Percentiles rank a stretch among this genome's conserved stretches.
phyloP scores from a whole-genome alignment of 2,329 filamentous ascomycete species.

The Escovopsis sp. region DNA sequence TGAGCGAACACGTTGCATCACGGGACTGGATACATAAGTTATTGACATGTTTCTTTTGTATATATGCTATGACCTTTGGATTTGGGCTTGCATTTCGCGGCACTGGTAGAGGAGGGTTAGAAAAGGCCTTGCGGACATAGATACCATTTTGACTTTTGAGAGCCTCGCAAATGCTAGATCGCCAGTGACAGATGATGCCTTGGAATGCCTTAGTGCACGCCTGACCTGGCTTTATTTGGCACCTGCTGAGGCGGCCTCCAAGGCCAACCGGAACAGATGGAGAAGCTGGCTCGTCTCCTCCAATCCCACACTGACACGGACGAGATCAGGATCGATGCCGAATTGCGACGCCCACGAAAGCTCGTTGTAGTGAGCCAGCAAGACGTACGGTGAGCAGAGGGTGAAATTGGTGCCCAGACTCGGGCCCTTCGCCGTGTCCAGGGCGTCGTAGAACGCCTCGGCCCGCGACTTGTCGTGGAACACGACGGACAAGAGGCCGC shows the following conservation, averaged over 20 bases:
- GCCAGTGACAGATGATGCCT: too few species aligned
- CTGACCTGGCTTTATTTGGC: background rate
- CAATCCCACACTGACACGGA: slow-evolving; percentile 79
- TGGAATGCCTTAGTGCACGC: too few species aligned
- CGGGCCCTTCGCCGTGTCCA: slow-evolving; percentile 84
- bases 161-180: too few species aligned
- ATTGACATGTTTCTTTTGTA: too few species aligned
- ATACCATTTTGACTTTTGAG: too few species aligned
- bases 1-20: too few species aligned
- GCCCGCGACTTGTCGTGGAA: slow-evolving; percentile 59
- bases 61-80: too few species aligned
- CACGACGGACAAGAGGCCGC: slow-evolving; percentile 72
- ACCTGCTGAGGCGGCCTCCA: slow-evolving; percentile 36
- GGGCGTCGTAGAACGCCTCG: slow-evolving; percentile 65
- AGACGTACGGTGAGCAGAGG: slow-evolving; percentile 74
- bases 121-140: too few species aligned
- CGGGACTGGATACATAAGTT: too few species aligned
- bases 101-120: too few species aligned
- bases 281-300: slow-evolving; percentile 59
- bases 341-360: slow-evolving; percentile 77
- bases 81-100: too few species aligned
- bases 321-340: slow-evolving; percentile 64
- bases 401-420: slow-evolving; percentile 97
- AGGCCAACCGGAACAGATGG: slow-evolving; percentile 49
- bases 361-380: slow-evolving; percentile 84